Evolutionary conservation across 441 rosid genomes (phyloP).

Genomic region (Adansonia rubrostipa): DNA sequence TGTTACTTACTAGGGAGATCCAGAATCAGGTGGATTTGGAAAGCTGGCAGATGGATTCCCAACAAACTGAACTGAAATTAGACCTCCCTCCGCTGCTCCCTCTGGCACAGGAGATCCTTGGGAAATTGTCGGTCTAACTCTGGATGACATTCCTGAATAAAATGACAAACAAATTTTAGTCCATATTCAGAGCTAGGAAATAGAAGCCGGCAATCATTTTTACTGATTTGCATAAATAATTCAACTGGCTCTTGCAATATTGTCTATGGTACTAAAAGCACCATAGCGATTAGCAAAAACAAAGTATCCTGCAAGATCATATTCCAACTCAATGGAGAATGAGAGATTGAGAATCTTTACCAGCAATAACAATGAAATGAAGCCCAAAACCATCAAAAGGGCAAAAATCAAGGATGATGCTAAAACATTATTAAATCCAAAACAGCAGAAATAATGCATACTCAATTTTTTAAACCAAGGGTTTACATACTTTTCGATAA

Average conservation of each 20-base stretch:
- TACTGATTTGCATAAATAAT: not conserved
- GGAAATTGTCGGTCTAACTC: conserved; percentile 35
- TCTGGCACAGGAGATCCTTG: conserved; percentile 52
- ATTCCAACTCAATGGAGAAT: not conserved
- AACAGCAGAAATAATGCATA: not conserved
- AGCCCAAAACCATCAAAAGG: not conserved
- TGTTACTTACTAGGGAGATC: conserved; percentile 50
- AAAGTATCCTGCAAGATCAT: not conserved
- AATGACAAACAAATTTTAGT: not conserved
- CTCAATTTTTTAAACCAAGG: not conserved
- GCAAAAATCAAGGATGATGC: not conserved
- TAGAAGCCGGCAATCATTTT: not conserved
- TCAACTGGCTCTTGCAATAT: not conserved
- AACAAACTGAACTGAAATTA: conserved; percentile 59
- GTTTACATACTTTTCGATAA: not conserved
- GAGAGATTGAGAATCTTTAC: not conserved
- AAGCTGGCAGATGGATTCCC: conserved; percentile 54
- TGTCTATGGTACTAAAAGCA: not conserved
- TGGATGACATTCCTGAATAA: conserved; percentile 68
- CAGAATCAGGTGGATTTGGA: conserved; percentile 40
- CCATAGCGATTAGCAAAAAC: not conserved
- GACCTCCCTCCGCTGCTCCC: conserved; percentile 41
- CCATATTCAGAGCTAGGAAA: not conserved
- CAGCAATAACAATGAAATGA: not conserved
- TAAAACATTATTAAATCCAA: not conserved